Conservation (phyloP, 1,139 yeast species). For the Geotrichum klebahnii region DNA sequence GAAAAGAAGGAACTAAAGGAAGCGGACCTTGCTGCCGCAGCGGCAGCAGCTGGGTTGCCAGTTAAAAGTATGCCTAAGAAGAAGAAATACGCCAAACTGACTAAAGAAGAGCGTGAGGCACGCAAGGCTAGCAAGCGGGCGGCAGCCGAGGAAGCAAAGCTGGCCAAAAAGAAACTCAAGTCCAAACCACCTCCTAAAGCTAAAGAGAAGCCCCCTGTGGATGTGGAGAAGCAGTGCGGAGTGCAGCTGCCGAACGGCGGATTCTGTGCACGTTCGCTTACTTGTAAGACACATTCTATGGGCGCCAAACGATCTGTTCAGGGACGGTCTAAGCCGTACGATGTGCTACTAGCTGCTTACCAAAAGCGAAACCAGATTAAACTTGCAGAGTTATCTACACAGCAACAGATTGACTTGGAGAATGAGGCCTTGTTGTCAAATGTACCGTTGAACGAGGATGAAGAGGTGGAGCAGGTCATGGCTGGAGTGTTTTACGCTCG, state of each 20-base stretch:
- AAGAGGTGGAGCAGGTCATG: slow-evolving; percentile 87
- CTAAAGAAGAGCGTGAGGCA: slow-evolving; percentile 19
- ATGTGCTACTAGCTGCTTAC: slow-evolving; percentile 78
- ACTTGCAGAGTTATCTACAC: slow-evolving; percentile 41
- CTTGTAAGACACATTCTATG: slow-evolving; percentile 97
- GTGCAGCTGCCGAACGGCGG: slow-evolving; percentile 91
- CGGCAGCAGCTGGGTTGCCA: slow-evolving; percentile 46
- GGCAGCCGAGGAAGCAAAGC: slow-evolving; percentile 81
- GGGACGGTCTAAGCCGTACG: slow-evolving; percentile 90
- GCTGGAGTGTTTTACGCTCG: slow-evolving; percentile 78
- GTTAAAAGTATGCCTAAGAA: slow-evolving; percentile 10
- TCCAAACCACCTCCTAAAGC: slow-evolving; percentile 57
- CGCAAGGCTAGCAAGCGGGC: slow-evolving; percentile 20
- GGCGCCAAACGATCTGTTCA: slow-evolving; percentile 92
- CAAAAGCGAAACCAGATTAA: slow-evolving; percentile 91
- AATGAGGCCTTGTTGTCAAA: slow-evolving; percentile 32
- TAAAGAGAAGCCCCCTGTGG: slow-evolving; percentile 85
- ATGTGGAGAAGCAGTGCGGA: slow-evolving; percentile 95
- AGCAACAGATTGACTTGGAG: slow-evolving; percentile 38
- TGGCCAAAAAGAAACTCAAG: slow-evolving; percentile 48
- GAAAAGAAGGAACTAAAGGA: slow-evolving; percentile 12
- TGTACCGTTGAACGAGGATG: slow-evolving; percentile 59
- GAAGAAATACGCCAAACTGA: slow-evolving; percentile 20
- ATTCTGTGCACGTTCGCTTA: slow-evolving; percentile 86
- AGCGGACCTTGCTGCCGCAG: slow-evolving; percentile 51